A percentile compares a stretch with the other conserved stretches of the same genome.
Evolutionary conservation across 2,329 filamentous ascomycete species (phyloP).

Genomic region (Podosphaera fusca): DNA sequence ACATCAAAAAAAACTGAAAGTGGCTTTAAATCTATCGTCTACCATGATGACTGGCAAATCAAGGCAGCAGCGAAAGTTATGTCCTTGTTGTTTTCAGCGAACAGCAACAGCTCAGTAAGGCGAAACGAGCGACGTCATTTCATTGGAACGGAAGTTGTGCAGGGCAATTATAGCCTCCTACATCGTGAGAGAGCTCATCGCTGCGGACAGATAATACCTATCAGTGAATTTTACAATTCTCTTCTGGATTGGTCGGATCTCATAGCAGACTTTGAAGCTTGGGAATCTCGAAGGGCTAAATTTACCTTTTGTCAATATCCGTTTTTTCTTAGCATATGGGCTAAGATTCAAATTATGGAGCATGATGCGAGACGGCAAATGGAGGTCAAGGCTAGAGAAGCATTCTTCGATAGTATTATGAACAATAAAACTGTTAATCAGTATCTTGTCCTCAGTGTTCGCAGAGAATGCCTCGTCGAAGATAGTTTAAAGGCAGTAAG

Average conservation of each 20-base stretch:
- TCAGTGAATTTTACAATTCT: slow-evolving; percentile 71
- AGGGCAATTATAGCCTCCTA: slow-evolving; percentile 17
- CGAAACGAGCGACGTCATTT: slow-evolving; percentile 17
- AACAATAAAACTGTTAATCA: slow-evolving; percentile 51
- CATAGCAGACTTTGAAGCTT: slow-evolving; percentile 65
- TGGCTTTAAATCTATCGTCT: slow-evolving; percentile 33
- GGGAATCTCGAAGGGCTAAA: slow-evolving; percentile 51
- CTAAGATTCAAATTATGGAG: slow-evolving; percentile 77
- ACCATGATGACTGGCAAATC: slow-evolving; percentile 76
- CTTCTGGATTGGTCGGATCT: slow-evolving; percentile 72
- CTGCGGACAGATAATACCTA: slow-evolving; percentile 47
- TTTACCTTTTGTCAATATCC: slow-evolving; percentile 87
- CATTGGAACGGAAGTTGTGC: slow-evolving; percentile 16
- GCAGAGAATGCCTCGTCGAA: slow-evolving; percentile 68
- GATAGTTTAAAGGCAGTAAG: slow-evolving; percentile 71
- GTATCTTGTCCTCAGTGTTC: slow-evolving; percentile 53
- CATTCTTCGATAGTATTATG: slow-evolving; percentile 77
- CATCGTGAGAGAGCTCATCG: slow-evolving; percentile 21
- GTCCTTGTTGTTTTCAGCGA: slow-evolving; percentile 61
- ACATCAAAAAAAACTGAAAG: slow-evolving; percentile 31
- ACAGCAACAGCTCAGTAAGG: slow-evolving; percentile 29
- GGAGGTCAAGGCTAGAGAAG: slow-evolving; percentile 68
- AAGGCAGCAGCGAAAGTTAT: slow-evolving; percentile 60
- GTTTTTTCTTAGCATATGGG: slow-evolving; percentile 75
- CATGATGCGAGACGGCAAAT: slow-evolving; percentile 75